Conservation (phyloP, 2,329 filamentous ascomycete species). For the Ophiosphaerella herpotricha region DNA sequence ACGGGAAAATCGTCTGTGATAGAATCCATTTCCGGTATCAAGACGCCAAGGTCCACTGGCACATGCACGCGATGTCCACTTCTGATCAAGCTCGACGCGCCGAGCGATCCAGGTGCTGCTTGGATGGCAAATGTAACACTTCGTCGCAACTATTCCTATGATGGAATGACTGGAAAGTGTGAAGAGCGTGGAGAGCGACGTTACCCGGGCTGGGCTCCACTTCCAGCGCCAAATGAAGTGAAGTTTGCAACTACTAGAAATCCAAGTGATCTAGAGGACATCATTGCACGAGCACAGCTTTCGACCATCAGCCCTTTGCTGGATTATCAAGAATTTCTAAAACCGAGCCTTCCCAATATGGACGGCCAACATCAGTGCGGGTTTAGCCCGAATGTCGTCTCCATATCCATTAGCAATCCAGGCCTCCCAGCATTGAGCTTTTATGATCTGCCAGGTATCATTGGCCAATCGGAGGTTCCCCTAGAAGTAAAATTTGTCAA, state of each 20-base stretch:
- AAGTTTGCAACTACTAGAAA: constrained; percentile 68
- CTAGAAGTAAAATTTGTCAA: constrained; percentile 67
- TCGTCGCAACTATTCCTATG: constrained; percentile 66
- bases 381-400: constrained; percentile 82
- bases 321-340: constrained; percentile 50
- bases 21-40: constrained; percentile 62
- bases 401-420: constrained; percentile 74
- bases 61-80: constrained; percentile 83
- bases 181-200: constrained; percentile 35
- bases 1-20: constrained; percentile 75
- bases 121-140: constrained; percentile 74
- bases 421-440: constrained; percentile 76
- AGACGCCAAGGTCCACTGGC: constrained; percentile 70
- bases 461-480: constrained; percentile 66
- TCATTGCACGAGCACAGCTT: constrained; percentile 74
- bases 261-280: constrained; percentile 66
- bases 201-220: constrained; percentile 67
- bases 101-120: constrained; percentile 46
- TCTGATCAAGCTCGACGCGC: constrained; percentile 71
- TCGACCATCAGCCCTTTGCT: constrained; percentile 72
- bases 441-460: constrained; percentile 83
- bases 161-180: constrained; percentile 42
- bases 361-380: constrained; percentile 56
- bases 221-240: constrained; percentile 48
- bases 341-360: constrained; percentile 8